Base-by-base conservation (phyloP, 306 rosid genomes). In the Dalbergia cultrata region DNA sequence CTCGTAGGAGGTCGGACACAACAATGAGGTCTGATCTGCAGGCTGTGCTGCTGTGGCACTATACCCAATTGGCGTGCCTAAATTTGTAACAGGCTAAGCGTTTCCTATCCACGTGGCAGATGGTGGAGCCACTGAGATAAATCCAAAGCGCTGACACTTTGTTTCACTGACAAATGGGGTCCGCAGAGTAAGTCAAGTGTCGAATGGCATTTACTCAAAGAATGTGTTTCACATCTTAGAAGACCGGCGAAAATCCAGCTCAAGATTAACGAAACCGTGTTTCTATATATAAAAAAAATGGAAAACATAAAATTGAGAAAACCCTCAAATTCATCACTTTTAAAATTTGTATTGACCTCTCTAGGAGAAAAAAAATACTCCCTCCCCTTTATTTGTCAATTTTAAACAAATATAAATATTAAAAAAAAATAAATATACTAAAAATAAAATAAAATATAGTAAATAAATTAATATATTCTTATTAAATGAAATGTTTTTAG, bases 201-300 rank as follows among this genome's bases (percentile, higher is more conserved):
- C 75, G 67, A 39, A 54, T 77, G 81, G 56, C 81, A 67, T 56
- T 18, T 62, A 67, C 67, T 56, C 11, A 56, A 11, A 54, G 0
- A 11, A 8, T 10, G 37, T 13, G 5, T 54, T n/a, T 54, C 19
- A 54, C 60, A 7, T 17, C 2, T n/a, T 5, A 19, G 34, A 6
- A 31, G 67, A 62, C 13, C 19, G 13, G 2, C 60, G 21, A 6
- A 52, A 82, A 5, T 22, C 57, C 14, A 82, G 6, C 18, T 77
- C 79, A 68, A 16, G 21, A n/a, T 3, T 18, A 16, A 71, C 31
- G 70, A 82, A 77, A 77, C 64, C 86, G 82, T 82, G 86, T 82
- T 62, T 5, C 18, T 49, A 13, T 10, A 54, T 22, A 22, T 22
- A 52, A 11, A 57, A 31, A 33, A 43, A 58, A 41, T 66, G 13